phyloP scores from a whole-genome alignment of 352 stramenopile genomes.

The Globisporangium polare region DNA sequence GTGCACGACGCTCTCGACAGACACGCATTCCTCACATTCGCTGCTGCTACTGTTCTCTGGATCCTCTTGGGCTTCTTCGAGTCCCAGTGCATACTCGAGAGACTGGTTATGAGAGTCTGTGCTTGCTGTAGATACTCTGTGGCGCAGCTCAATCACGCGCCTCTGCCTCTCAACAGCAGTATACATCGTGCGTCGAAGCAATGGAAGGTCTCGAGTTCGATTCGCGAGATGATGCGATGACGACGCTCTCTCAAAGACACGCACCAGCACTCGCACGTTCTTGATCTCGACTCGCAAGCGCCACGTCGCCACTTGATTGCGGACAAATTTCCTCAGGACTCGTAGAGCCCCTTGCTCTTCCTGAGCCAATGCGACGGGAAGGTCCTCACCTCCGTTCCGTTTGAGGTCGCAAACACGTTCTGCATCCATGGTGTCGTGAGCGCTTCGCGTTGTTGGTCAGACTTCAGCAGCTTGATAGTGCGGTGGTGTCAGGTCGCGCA shows the following conservation, averaged over 20 bases:
- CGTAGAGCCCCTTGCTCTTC: not conserved
- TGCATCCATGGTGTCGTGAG: too few relatives aligned
- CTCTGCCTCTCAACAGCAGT: not conserved
- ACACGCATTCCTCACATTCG: constrained; percentile 21
- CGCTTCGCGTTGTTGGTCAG: too few relatives aligned
- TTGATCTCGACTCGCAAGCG: constrained; percentile 7
- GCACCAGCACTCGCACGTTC: constrained; percentile 12
- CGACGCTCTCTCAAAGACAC: constrained; percentile 15
- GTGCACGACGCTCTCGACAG: constrained; percentile 29
- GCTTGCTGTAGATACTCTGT: not conserved
- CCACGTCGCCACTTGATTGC: constrained; percentile 15
- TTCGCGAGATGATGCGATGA: not conserved
- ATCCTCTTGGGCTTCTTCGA: not conserved
- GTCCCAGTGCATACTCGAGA: too few relatives aligned
- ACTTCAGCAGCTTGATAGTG: too few relatives aligned
- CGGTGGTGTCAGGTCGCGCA: too few relatives aligned
- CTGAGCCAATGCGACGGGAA: too few relatives aligned
- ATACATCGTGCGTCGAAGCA: not conserved
- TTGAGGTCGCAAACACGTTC: too few relatives aligned
- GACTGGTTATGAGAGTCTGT: not conserved
- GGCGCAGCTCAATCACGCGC: constrained; percentile 8
- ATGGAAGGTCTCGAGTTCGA: not conserved
- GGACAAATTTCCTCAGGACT: constrained; percentile 19
- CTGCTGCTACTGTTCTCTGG: constrained; percentile 8
- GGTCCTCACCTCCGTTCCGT: too few relatives aligned